Evolutionary conservation across 164 flowering plant genomes (phyloP).

Genomic region (Liquidambar formosana): DNA sequence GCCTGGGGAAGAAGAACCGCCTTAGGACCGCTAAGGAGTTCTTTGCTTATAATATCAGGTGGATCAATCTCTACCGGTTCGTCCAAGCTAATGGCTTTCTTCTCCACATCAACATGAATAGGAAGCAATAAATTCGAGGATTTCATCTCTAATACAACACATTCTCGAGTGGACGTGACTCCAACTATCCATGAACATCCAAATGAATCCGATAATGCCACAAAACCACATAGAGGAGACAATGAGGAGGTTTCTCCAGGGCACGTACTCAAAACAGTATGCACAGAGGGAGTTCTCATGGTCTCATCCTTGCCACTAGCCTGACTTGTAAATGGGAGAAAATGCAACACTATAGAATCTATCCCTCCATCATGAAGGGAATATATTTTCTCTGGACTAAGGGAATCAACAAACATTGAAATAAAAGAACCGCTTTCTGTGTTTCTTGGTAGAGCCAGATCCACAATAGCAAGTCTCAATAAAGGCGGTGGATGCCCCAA

Average conservation of each 20-base stretch:
- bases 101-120: constrained; percentile 38
- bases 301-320: constrained; percentile 54
- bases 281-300: constrained; percentile 69
- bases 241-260: constrained; percentile 42
- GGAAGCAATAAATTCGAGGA: constrained; percentile 63
- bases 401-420: constrained; percentile 61
- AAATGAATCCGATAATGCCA: constrained; percentile 72
- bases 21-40: constrained; percentile 80
- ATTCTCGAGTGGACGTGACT: constrained; percentile 56
- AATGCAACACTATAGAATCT: constrained; percentile 81
- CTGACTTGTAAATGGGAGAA: constrained; percentile 91
- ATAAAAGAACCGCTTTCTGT: constrained; percentile 34
- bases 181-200: constrained; percentile 92
- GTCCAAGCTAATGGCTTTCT: constrained; percentile 24
- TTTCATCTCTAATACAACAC: constrained; percentile 76
- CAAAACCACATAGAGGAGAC: constrained; percentile 63
- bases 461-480: constrained; percentile 80
- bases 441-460: constrained; percentile 69
- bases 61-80: constrained; percentile 35
- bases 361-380: constrained; percentile 78
- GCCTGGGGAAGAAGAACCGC: constrained; percentile 61
- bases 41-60: constrained; percentile 81
- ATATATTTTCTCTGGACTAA: constrained; percentile 78
- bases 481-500: constrained; percentile 84
- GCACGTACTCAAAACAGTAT: constrained; percentile 71